Conservation (phyloP, 1,284 basidiomycete genomes). For the Ganoderma lucidum region DNA sequence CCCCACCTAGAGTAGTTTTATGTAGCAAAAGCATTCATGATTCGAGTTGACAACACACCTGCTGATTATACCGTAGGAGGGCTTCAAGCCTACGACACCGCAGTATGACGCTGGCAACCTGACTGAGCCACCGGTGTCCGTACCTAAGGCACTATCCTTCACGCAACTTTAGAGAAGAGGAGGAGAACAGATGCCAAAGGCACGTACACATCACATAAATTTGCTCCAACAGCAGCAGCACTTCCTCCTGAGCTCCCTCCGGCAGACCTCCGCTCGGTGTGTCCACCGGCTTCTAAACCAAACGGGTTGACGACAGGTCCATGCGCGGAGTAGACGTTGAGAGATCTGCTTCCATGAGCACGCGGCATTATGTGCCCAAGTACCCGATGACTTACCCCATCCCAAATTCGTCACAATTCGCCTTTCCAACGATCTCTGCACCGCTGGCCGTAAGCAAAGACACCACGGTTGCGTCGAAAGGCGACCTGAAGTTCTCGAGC, state of each 20-base stretch:
- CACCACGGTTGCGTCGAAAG: conserved; percentile 91
- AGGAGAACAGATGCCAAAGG: not conserved
- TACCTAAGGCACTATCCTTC: conserved; percentile 80
- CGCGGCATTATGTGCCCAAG: conserved; percentile 17
- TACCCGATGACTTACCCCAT: conserved; percentile 77
- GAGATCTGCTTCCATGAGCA: conserved; percentile 58
- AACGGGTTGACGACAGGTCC: conserved; percentile 86
- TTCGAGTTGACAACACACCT: conserved; percentile 53
- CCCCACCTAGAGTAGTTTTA: conserved; percentile 74
- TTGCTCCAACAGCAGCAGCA: conserved; percentile 82
- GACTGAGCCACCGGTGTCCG: conserved; percentile 96
- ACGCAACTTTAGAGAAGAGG: conserved; percentile 12
- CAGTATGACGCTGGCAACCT: conserved; percentile 95
- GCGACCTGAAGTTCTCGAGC: conserved; percentile 78
- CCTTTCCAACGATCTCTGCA: conserved; percentile 84
- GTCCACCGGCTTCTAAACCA: conserved; percentile 34
- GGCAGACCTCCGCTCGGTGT: conserved; percentile 64
- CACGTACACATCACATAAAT: conserved; percentile 81
- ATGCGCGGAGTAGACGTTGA: conserved; percentile 74
- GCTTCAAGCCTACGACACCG: conserved; percentile 92
- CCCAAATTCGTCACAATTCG: conserved; percentile 98
- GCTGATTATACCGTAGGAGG: conserved; percentile 92
- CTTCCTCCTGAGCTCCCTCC: conserved; percentile 89
- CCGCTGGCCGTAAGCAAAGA: conserved; percentile 68
- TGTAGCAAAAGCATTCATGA: not conserved